phyloP scores from a whole-genome alignment of 179 eudicot species.

The Corrigiola litoralis region DNA sequence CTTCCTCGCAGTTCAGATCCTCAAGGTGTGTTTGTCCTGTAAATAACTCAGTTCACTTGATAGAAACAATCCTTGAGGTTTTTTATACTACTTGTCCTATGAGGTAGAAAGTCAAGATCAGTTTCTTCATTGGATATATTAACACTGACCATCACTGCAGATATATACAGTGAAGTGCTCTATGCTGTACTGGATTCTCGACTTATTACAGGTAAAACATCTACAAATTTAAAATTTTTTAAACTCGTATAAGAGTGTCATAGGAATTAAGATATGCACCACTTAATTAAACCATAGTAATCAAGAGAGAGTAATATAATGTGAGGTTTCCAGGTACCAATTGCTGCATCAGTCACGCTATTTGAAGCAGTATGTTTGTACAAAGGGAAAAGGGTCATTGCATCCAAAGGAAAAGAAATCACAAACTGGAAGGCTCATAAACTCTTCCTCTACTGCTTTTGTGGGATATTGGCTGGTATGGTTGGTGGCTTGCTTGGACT shows the following conservation, averaged over 20 bases:
- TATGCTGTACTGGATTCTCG: slow-evolving; percentile 27
- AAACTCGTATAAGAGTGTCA: neutral
- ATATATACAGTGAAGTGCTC: slow-evolving; percentile 28
- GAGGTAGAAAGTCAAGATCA: neutral
- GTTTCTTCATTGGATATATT: neutral
- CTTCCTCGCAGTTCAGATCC: slow-evolving; percentile 60
- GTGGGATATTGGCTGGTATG: slow-evolving; percentile 60
- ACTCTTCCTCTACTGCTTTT: slow-evolving; percentile 47
- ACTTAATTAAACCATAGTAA: neutral
- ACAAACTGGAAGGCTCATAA: slow-evolving; percentile 46
- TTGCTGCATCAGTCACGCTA: slow-evolving; percentile 51
- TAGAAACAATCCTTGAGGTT: neutral
- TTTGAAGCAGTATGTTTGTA: slow-evolving; percentile 62
- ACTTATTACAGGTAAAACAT: slow-evolving; percentile 26
- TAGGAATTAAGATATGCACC: neutral
- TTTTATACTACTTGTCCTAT: neutral
- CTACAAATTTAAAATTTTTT: neutral
- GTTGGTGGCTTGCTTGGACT: slow-evolving; percentile 78
- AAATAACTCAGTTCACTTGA: neutral
- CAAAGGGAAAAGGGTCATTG: slow-evolving; percentile 54
- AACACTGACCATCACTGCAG: slow-evolving; percentile 16
- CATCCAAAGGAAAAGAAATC: slow-evolving; percentile 57
- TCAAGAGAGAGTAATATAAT: neutral
- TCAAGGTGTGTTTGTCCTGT: slow-evolving; percentile 40
- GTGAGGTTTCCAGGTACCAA: slow-evolving; percentile 47